Evolutionary conservation across 2,329 filamentous ascomycete species (phyloP).

Genomic region (Fusarium cicatricum): DNA sequence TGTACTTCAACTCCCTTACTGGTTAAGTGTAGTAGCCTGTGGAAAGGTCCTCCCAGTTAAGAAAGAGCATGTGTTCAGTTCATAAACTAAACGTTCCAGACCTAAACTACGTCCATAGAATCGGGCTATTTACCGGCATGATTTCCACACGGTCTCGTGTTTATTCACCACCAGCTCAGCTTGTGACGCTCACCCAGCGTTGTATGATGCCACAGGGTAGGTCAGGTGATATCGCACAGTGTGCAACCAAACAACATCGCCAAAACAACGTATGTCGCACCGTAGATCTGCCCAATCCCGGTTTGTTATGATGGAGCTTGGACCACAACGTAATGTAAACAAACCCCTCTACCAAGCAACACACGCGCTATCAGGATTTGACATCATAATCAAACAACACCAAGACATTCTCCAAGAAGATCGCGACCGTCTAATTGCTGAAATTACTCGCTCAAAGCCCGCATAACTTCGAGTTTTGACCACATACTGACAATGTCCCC

Average conservation of each 20-base stretch:
- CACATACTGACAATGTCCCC: slow-evolving; percentile 48
- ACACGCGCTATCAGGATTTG: slow-evolving; percentile 40
- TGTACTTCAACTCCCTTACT: too few species aligned
- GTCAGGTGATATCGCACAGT: slow-evolving; percentile 12
- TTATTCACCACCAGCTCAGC: background rate
- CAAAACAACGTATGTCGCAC: background rate
- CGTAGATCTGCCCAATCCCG: slow-evolving; percentile 18
- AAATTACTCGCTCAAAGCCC: slow-evolving; percentile 31
- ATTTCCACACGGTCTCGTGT: too few species aligned
- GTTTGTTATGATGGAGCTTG: slow-evolving; percentile 40
- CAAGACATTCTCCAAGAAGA: slow-evolving; percentile 36
- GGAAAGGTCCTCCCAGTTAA: too few species aligned
- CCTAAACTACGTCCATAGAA: too few species aligned
- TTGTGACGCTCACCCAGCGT: background rate
- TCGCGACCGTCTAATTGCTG: slow-evolving; percentile 36
- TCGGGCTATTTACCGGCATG: too few species aligned
- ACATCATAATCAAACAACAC: slow-evolving; percentile 43
- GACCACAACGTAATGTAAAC: slow-evolving; percentile 42
- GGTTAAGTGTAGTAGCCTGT: too few species aligned
- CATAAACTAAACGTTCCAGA: too few species aligned
- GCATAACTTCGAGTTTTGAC: slow-evolving; percentile 22
- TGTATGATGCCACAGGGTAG: slow-evolving; percentile 9
- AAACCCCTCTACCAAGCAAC: slow-evolving; percentile 41
- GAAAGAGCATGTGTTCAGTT: too few species aligned
- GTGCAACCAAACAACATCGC: background rate